Evolutionary conservation across 805 yeast genomes (phyloP).

Genomic region (Debaryomyces prosopidis): DNA sequence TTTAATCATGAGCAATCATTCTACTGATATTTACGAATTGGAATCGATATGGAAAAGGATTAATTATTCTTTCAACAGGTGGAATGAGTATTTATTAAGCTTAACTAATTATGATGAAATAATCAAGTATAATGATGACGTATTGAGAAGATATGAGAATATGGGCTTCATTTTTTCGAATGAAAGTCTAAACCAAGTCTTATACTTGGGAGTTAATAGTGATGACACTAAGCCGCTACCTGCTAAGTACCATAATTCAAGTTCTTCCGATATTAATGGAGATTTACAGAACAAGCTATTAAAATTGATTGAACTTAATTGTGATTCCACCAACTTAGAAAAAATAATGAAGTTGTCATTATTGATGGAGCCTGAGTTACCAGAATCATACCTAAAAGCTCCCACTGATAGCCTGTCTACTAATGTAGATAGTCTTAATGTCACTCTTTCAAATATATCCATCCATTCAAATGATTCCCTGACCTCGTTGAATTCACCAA

Average conservation of each 20-base stretch:
- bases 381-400: slow-evolving; percentile 33
- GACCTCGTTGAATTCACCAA: slow-evolving; percentile 9
- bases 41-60: slow-evolving; percentile 68
- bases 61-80: slow-evolving; percentile 71
- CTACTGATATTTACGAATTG: slow-evolving; percentile 49
- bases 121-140: slow-evolving; percentile 40
- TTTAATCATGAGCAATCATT: slow-evolving; percentile 51
- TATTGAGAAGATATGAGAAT: slow-evolving; percentile 37
- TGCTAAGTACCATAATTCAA: slow-evolving; percentile 6
- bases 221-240: slow-evolving; percentile 27
- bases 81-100: slow-evolving; percentile 70
- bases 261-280: slow-evolving; percentile 2
- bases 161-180: slow-evolving; percentile 46
- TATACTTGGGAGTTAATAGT: slow-evolving; percentile 39
- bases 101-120: slow-evolving; percentile 45
- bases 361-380: slow-evolving; percentile 59
- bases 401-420: background rate
- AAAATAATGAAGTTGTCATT: slow-evolving; percentile 66
- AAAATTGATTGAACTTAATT: slow-evolving; percentile 43
- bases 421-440: slow-evolving; percentile 3
- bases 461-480: slow-evolving; percentile 25
- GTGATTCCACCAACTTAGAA: slow-evolving; percentile 49
- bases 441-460: slow-evolving; percentile 21
- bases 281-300: slow-evolving; percentile 42
- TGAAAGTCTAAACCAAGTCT: slow-evolving; percentile 43